Conservation (phyloP, 1,284 basidiomycete species). For the Volvariella volvacea region DNA sequence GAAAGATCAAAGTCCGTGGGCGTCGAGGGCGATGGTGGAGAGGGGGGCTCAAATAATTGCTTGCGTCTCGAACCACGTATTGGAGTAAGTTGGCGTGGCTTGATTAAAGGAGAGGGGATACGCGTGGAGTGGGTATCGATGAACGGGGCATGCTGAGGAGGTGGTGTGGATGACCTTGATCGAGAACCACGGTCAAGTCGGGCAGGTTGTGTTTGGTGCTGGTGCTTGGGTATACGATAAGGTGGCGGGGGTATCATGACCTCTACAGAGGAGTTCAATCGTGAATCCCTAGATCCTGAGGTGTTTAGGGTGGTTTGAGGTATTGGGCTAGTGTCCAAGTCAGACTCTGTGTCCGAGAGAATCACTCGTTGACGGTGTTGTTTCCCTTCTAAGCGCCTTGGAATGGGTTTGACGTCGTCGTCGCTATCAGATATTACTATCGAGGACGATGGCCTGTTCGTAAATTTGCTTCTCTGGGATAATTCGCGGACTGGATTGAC, state of each 20-base stretch:
- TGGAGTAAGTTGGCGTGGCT: constrained; percentile 57
- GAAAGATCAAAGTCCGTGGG: constrained; percentile 49
- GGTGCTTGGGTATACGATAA: constrained; percentile 14
- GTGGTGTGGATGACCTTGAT: constrained; percentile 7
- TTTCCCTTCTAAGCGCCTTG: constrained; percentile 7
- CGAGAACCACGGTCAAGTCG: too few relatives aligned
- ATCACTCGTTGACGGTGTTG: too few relatives aligned
- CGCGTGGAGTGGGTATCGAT: constrained; percentile 16
- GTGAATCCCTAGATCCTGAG: too few relatives aligned
- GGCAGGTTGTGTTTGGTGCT: constrained; percentile 3
- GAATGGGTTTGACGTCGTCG: not conserved
- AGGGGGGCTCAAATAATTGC: constrained; percentile 33
- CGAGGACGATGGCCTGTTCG: too few relatives aligned
- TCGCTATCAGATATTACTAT: not conserved
- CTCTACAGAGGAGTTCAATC: constrained; percentile 19
- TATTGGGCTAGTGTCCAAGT: too few relatives aligned
- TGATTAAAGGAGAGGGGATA: constrained; percentile 29
- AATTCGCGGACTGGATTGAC: constrained; percentile 14
- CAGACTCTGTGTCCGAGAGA: too few relatives aligned
- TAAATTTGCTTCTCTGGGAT: too few relatives aligned
- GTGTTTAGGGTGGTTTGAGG: too few relatives aligned
- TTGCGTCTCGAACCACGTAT: constrained; percentile 31
- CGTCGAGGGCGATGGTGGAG: constrained; percentile 44
- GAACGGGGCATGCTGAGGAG: constrained; percentile 3
- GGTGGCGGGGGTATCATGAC: constrained; percentile 31